These are phyloP conservation scores for Xylaria palmicola DNA, from an alignment of 495 filamentous ascomycete species.

Conservation along the genomic window DNA sequence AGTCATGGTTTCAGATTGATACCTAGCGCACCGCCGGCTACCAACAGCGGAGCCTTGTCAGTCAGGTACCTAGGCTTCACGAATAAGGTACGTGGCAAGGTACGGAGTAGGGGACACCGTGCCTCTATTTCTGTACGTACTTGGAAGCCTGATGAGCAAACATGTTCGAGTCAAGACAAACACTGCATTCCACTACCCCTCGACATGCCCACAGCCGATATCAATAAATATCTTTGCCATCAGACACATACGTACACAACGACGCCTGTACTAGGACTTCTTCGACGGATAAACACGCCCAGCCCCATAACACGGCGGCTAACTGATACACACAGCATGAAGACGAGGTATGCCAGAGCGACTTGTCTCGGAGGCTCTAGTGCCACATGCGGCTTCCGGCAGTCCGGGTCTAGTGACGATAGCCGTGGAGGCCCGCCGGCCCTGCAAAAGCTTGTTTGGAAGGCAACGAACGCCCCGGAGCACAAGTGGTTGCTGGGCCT, in stretches of 20 bases:
- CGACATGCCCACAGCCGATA: not conserved
- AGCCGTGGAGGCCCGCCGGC: no score
- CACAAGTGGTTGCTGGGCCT: no score
- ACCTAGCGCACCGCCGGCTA: not conserved
- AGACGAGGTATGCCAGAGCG: not conserved
- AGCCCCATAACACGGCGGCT: not conserved
- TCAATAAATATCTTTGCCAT: not conserved
- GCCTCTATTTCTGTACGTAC: slow-evolving; percentile 3
- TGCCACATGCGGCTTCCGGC: not conserved
- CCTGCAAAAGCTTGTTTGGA: no score
- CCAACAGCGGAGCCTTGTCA: slow-evolving; percentile 3
- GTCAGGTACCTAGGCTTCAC: no score
- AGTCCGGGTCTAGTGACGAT: not conserved
- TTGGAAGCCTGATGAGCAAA: not conserved
- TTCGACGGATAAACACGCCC: no score
- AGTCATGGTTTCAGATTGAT: slow-evolving; percentile 5
- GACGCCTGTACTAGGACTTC: no score
- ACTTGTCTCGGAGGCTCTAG: not conserved
- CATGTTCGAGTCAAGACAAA: not conserved
- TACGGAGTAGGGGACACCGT: not conserved
- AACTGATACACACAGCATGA: not conserved
- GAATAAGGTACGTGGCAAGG: no score
- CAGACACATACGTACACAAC: not conserved
- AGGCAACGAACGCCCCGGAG: no score
- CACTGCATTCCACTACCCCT: not conserved